Evolutionary conservation across 306 rosid species (phyloP).

Genomic region (Acmispon strigosus): DNA sequence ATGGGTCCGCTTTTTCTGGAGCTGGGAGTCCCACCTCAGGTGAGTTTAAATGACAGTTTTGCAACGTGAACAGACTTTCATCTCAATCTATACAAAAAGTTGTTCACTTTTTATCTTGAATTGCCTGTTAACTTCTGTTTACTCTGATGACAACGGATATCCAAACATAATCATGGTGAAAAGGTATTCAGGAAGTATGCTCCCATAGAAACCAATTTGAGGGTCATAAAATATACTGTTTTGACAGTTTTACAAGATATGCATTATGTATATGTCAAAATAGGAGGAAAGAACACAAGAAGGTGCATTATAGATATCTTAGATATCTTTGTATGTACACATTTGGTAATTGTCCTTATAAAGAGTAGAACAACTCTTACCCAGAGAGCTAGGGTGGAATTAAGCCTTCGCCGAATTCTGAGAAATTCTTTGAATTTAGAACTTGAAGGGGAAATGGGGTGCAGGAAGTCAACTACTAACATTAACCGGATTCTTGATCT

Average conservation of each 20-base stretch:
- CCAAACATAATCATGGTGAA: too few relatives aligned
- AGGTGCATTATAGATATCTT: neutral
- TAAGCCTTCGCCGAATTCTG: too few relatives aligned
- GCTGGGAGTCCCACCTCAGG: conserved; percentile 94
- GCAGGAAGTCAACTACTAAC: neutral
- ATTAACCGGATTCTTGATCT: conserved; percentile 6
- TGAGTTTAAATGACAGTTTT: conserved; percentile 15
- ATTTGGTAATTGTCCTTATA: too few relatives aligned
- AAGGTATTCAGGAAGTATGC: too few relatives aligned
- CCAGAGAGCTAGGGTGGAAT: neutral
- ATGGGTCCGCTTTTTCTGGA: conserved; percentile 95
- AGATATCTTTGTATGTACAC: neutral
- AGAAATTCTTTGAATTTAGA: neutral
- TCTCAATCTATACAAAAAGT: too few relatives aligned
- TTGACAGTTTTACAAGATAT: neutral
- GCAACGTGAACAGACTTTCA: too few relatives aligned
- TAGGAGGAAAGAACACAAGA: neutral
- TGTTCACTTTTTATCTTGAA: too few relatives aligned
- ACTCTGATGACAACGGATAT: too few relatives aligned
- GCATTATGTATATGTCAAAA: neutral
- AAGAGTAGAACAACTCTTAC: too few relatives aligned
- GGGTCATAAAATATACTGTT: neutral
- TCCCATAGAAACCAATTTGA: neutral
- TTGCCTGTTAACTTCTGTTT: too few relatives aligned
- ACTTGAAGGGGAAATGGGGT: neutral